Evolutionary conservation across 208 protist species (phyloP).

Genomic region (Trypanosoma caninum): DNA sequence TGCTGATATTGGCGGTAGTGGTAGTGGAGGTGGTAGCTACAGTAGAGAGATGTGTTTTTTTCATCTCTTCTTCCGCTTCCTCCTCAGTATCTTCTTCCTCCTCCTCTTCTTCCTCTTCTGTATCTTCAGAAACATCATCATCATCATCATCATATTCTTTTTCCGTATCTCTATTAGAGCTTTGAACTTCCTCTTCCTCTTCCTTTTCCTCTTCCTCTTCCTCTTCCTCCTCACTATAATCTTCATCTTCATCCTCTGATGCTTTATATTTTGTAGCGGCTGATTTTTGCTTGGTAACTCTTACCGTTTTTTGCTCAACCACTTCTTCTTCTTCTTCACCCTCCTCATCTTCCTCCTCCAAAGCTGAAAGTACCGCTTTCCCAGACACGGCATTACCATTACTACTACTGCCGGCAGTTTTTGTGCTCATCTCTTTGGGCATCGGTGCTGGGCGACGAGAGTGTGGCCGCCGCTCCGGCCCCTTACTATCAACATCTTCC

Average conservation of each 20-base stretch:
- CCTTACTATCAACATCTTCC: neutral
- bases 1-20: neutral
- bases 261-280: constrained; percentile 8
- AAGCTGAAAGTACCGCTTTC: constrained; percentile 4
- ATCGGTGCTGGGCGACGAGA: no score
- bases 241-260: constrained; percentile 2
- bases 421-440: neutral
- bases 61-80: constrained; percentile 28
- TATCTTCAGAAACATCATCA: constrained; percentile 14
- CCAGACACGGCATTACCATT: neutral
- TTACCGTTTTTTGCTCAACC: constrained; percentile 12
- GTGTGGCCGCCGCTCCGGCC: neutral
- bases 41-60: no score
- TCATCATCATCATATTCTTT: constrained; percentile 1
- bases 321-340: constrained; percentile 25
- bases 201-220: constrained; percentile 26
- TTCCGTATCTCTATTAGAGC: no score
- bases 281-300: neutral
- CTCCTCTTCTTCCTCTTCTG: constrained; percentile 27
- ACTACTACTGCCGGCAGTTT: neutral
- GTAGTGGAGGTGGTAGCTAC: neutral
- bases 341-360: constrained; percentile 21
- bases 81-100: constrained; percentile 15
- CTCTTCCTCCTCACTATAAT: constrained; percentile 1
- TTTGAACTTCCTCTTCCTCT: constrained; percentile 23